Evolutionary conservation across 495 filamentous ascomycete genomes (phyloP), one percentile per base, ranked within the genome.

Genomic region (Trichoderma parareesei): DNA sequence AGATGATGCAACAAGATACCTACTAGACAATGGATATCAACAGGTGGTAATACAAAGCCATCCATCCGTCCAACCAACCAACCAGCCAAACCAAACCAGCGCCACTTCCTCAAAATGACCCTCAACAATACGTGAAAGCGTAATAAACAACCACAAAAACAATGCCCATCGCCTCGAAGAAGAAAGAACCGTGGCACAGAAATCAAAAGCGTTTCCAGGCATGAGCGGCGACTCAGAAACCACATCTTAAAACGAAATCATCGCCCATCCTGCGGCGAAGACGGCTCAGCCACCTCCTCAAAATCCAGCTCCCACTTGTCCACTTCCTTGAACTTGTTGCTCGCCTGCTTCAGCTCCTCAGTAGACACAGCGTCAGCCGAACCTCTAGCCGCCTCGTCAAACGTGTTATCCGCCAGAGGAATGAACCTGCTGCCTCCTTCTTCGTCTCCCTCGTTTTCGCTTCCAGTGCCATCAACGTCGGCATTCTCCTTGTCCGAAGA

Each of bases 311-410:
- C 73, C 77, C 77, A 82, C 71, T 75, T 69, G 61, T 82, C 79
- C 38, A 82, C 79, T 68, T 81, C 79, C 68, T 80, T 75, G 40
- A 82, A 82, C 72, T 81, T 81, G 67, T 77, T 75, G n/a, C 66
- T 69, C 38, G 78, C 79, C 20, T 72, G 71, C 67, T 77, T 74
- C 53, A 82, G 69, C 74, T 82, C 79, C 62, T 77, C 74, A 9
- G 70, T 68, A 37, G 70, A 40, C 6, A 67, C 43, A 46, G 48
- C 70, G 65, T 16, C 74, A 61, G 76, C 61, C 53, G 67, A 71
- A 64, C 67, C 67, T 66, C 73, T 76, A 67, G 68, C 66, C 69
- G 64, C 40, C 13, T 59, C 41, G 35, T 68, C 66, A 43, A 67
- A 65, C 1, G 66, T 67, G 18, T 67, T 62, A 38, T 67, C 66